A percentile compares a stretch with the other conserved stretches of the same genome.
phyloP scores from a whole-genome alignment of 2,329 filamentous ascomycete species.

The Cladophialophora carrionii region DNA sequence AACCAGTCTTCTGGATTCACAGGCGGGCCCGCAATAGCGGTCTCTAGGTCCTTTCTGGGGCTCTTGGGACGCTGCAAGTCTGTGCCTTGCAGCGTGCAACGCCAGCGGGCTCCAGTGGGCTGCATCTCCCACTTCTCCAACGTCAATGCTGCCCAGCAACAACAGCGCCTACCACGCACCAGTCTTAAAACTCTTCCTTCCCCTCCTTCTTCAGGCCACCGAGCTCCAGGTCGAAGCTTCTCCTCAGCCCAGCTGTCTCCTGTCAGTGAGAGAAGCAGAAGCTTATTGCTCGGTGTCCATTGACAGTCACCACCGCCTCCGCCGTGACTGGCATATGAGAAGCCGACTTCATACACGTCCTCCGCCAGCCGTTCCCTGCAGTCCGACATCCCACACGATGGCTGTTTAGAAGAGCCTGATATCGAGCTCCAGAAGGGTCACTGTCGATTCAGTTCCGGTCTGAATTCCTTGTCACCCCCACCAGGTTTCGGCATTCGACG shows the following conservation, averaged over 20 bases:
- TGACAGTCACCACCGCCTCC: slow-evolving; percentile 13
- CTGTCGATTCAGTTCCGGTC: slow-evolving; percentile 13
- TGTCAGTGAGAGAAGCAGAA: slow-evolving; percentile 22
- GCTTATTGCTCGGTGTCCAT: slow-evolving; percentile 26
- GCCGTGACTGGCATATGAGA: slow-evolving; percentile 14
- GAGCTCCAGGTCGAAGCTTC: slow-evolving; percentile 34
- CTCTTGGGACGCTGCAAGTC: slow-evolving; percentile 9
- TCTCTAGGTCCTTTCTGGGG: slow-evolving; percentile 12
- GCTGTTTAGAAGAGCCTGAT: slow-evolving; percentile 17
- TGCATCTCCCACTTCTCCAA: slow-evolving; percentile 24
- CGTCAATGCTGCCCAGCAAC: slow-evolving; percentile 36
- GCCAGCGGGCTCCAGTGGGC: neutral
- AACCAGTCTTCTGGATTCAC: slow-evolving; percentile 25
- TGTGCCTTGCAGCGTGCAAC: slow-evolving; percentile 19
- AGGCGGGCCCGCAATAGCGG: slow-evolving; percentile 13
- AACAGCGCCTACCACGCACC: slow-evolving; percentile 29
- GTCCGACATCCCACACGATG: slow-evolving; percentile 23
- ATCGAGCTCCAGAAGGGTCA: slow-evolving; percentile 17
- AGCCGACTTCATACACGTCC: slow-evolving; percentile 8
- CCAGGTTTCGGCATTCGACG: slow-evolving; percentile 19
- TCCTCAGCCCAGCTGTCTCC: slow-evolving; percentile 27
- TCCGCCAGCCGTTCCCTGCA: slow-evolving; percentile 17
- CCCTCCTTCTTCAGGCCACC: slow-evolving; percentile 30
- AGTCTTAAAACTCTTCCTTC: slow-evolving; percentile 33
- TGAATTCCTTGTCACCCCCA: slow-evolving; percentile 7